Conservation (phyloP, 1,284 basidiomycete species). For the Coniophora puteana region DNA sequence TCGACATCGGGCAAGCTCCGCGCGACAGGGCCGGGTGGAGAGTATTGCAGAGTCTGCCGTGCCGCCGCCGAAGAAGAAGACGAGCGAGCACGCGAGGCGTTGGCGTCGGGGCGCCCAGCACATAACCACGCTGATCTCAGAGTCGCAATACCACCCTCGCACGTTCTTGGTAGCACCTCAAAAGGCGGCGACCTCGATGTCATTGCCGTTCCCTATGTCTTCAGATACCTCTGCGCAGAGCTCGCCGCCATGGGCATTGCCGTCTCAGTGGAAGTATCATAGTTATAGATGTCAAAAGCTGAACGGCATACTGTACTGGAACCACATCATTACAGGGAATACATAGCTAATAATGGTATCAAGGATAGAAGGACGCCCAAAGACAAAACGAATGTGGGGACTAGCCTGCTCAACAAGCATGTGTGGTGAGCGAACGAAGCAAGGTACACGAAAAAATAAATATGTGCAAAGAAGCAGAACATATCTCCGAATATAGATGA, state of each 20-base stretch:
- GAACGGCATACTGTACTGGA: not conserved
- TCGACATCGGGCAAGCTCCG: conserved; percentile 46
- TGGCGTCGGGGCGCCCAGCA: conserved; percentile 50
- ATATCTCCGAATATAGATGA: too few relatives aligned
- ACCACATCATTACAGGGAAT: not conserved
- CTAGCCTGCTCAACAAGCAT: conserved; percentile 8
- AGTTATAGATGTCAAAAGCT: conserved; percentile 23
- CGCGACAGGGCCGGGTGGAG: conserved; percentile 68
- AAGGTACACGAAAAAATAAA: too few relatives aligned
- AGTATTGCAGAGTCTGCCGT: conserved; percentile 92
- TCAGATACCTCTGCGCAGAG: conserved; percentile 85
- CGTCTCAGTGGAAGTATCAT: conserved; percentile 66
- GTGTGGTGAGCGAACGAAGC: conserved; percentile 8
- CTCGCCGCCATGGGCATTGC: conserved; percentile 84
- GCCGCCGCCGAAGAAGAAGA: conserved; percentile 63
- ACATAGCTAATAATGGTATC: not conserved
- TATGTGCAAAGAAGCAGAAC: too few relatives aligned
- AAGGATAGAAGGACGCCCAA: too few relatives aligned
- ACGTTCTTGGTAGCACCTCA: conserved; percentile 54
- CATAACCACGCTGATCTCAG: conserved; percentile 50
- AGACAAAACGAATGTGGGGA: conserved; percentile 11
- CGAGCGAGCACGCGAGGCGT: conserved; percentile 47
- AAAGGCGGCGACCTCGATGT: conserved; percentile 87
- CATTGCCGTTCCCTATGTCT: conserved; percentile 94
- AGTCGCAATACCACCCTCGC: conserved; percentile 60